Base-by-base conservation (phyloP, 2,329 filamentous ascomycete genomes). In the Calonectria multiphialidica region DNA sequence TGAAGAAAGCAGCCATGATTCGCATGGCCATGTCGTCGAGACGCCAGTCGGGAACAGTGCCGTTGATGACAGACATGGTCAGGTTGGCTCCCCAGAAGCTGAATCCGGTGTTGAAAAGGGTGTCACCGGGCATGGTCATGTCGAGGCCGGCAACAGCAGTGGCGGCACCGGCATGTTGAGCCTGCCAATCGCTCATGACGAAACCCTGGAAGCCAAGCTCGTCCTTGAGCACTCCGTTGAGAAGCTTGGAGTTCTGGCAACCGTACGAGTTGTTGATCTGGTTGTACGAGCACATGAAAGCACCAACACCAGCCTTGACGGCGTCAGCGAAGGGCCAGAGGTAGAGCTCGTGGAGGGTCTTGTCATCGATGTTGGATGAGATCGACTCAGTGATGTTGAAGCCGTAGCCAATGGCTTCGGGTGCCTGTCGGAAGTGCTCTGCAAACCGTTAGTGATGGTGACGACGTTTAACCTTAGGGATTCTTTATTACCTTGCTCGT, bases 1-100 rank as follows among this genome's bases (percentile, higher is more conserved):
- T 93, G 86, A 92, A 93, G 81, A 90, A 91, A 47, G 91, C 87
- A 6, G 92, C 88, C 90, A 93, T 93, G 80, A 94, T 98, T 78
- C 97, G 92, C 83, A 95, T 93, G 6, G 91, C 94, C 93, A 98
- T 98, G 81, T 98, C 97, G 77, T 98, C 96, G 12, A 98, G 82
- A 63, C 96, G 91, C 90, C 94, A 98, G 77, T 94, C 91, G 1
- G 96, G 95, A 37, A 98, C 86, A 1, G 95, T 98, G 42, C 96
- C 96, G 80, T 98, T 98, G 77, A 98, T 84, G 7, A 98, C 92
- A 1, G 94, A 94, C 59, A 98, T 86, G 2, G 96, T 98, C 77
- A 98, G 84, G 83, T 98, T 98, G 33, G 92, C 86, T 12, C 96
- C 96, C 93, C 94, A 98, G 87, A 88, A 97, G 21, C 92, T 93